A percentile compares a stretch with the other conserved stretches of the same genome.
These are phyloP conservation scores for Coprinopsis sp. DNA, from an alignment of 768 basidiomycete genomes.

Conservation along the genomic window DNA sequence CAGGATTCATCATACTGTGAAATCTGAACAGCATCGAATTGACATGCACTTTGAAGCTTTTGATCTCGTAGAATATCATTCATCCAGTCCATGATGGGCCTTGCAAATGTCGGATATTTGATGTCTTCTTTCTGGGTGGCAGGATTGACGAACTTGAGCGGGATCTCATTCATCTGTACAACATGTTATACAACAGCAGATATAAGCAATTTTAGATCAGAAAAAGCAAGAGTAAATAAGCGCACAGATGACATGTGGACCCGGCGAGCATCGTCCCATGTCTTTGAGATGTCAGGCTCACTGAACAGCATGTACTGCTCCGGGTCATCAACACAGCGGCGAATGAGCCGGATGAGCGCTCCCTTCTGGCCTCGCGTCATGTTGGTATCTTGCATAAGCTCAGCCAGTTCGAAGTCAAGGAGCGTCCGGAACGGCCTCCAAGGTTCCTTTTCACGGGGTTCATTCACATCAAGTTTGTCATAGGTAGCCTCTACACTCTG, in stretches of 20 bases:
- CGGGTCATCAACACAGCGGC: conserved; percentile 1
- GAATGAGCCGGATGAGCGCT: conserved; percentile 18
- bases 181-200: neutral
- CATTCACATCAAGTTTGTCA: neutral
- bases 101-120: neutral
- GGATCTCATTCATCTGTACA: neutral
- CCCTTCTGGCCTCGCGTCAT: conserved; percentile 17
- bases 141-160: neutral
- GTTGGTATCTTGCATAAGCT: conserved; percentile 17
- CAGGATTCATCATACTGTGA: conserved; percentile 25
- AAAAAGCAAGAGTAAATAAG: too few species aligned
- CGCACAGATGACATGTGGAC: conserved; percentile 2
- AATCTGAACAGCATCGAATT: conserved; percentile 25
- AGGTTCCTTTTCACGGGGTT: too few species aligned
- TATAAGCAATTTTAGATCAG: neutral
- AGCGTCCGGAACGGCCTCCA: conserved; percentile 26
- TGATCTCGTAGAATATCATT: conserved; percentile 19
- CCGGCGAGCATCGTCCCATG: conserved; percentile 17
- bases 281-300: conserved; percentile 14
- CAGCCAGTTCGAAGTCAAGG: conserved; percentile 27
- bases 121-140: neutral
- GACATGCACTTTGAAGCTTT: conserved; percentile 17
- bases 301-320: conserved; percentile 17
- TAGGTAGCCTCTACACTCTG: neutral
- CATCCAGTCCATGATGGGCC: conserved; percentile 21